phyloP scores from a whole-genome alignment of 192 early-diverging fungal species.

The Coemansia sp. region DNA sequence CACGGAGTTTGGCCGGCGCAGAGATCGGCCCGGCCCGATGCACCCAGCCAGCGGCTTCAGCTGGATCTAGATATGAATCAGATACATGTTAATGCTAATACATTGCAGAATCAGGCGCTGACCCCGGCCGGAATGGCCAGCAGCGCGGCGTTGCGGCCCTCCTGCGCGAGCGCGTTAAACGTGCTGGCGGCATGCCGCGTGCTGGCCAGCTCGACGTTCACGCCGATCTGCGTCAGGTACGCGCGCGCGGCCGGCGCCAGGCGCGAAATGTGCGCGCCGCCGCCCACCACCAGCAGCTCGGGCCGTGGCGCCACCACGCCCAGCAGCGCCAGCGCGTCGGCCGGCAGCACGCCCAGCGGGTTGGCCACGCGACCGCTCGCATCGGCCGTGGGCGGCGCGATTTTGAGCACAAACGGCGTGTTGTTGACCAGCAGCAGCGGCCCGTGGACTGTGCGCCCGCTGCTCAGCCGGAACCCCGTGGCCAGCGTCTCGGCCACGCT shows the following conservation, averaged over 20 bases:
- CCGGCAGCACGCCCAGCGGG: slow-evolving; percentile 22
- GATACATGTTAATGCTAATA: too few relatives aligned
- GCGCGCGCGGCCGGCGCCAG: slow-evolving; percentile 14
- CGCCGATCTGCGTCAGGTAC: slow-evolving; percentile 41
- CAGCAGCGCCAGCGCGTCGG: slow-evolving; percentile 22
- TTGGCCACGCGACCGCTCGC: slow-evolving; percentile 14
- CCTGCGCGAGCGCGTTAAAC: slow-evolving; percentile 34
- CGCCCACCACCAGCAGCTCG: slow-evolving; percentile 46
- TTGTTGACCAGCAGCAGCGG: slow-evolving; percentile 49
- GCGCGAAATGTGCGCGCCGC: slow-evolving; percentile 22
- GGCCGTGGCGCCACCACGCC: slow-evolving; percentile 39
- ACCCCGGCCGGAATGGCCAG: slow-evolving; percentile 39
- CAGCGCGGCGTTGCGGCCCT: slow-evolving; percentile 41
- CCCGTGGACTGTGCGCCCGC: slow-evolving; percentile 20
- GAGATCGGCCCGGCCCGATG: too few relatives aligned
- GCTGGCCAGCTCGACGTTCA: slow-evolving; percentile 38
- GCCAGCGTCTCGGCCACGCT: slow-evolving; percentile 21
- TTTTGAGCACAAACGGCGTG: slow-evolving; percentile 39
- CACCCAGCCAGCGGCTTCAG: too few relatives aligned
- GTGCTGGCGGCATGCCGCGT: slow-evolving; percentile 39
- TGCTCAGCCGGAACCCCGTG: slow-evolving; percentile 45
- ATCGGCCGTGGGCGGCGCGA: slow-evolving; percentile 28
- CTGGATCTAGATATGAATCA: too few relatives aligned
- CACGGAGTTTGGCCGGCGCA: too few relatives aligned
- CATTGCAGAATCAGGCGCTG: too few relatives aligned